A percentile compares a stretch with the other conserved stretches of the same genome.
These are phyloP conservation scores for Leccinum pachyderme DNA, from an alignment of 1,284 basidiomycete species.

Conservation along the genomic window DNA sequence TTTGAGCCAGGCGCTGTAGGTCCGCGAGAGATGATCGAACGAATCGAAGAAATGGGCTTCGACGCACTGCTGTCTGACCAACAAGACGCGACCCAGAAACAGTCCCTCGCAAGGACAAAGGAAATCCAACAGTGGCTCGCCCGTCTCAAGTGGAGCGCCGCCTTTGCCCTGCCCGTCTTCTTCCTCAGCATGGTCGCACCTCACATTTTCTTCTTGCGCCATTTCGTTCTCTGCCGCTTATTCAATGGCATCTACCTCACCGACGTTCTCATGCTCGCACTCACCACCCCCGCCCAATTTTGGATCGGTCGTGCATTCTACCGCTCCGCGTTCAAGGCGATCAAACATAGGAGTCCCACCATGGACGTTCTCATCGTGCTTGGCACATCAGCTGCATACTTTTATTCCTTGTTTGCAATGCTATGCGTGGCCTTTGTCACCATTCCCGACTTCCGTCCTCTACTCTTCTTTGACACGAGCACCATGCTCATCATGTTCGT, in stretches of 20 bases:
- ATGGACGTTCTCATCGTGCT: conserved; percentile 98
- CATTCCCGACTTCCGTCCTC: conserved; percentile 70
- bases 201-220: conserved; percentile 62
- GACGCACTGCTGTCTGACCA: conserved; percentile 87
- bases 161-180: conserved; percentile 92
- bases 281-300: conserved; percentile 93
- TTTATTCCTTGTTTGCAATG: conserved; percentile 82
- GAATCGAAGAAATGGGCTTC: conserved; percentile 87
- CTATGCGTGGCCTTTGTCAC: conserved; percentile 63
- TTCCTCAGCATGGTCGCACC: conserved; percentile 86
- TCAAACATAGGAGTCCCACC: conserved; percentile 88
- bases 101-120: conserved; percentile 87
- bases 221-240: conserved; percentile 49
- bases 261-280: conserved; percentile 76
- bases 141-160: conserved; percentile 75
- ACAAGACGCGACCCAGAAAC: conserved; percentile 83
- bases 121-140: conserved; percentile 89
- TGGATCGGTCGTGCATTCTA: conserved; percentile 92
- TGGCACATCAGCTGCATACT: conserved; percentile 92
- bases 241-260: conserved; percentile 77
- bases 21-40: conserved; percentile 83
- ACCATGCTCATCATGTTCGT: conserved; percentile 99
- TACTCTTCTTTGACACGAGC: conserved; percentile 97
- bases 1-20: conserved; percentile 77
- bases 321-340: conserved; percentile 83